Percentiles rank a stretch among this genome's conserved stretches.
Evolutionary conservation across 495 filamentous ascomycete species (phyloP).

Genomic region (Penicillium fimorum): DNA sequence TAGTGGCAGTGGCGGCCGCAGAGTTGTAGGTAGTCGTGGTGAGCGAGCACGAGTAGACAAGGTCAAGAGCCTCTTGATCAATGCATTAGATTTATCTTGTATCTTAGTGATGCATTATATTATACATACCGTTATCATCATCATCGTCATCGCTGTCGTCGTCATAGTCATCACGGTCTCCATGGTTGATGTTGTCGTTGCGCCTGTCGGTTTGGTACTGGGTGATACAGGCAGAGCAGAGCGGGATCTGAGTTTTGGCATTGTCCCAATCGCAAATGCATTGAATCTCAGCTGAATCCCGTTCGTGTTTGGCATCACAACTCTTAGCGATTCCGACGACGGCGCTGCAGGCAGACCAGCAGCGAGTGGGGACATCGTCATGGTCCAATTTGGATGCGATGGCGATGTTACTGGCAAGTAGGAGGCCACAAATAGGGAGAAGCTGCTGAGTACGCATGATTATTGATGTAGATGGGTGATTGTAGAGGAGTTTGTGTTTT

Average conservation of each 20-base stretch:
- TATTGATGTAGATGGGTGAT: constrained; percentile 7
- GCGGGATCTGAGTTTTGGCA: constrained; percentile 28
- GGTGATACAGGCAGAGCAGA: constrained; percentile 40
- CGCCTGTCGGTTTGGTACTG: constrained; percentile 22
- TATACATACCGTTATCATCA: constrained; percentile 22
- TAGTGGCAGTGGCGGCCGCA: constrained; percentile 23
- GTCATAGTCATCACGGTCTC: constrained; percentile 14
- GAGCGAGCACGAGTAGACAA: constrained; percentile 33
- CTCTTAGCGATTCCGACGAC: constrained; percentile 27
- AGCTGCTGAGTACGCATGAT: constrained; percentile 31
- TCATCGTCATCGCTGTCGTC: constrained; percentile 12
- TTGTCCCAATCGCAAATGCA: constrained; percentile 36
- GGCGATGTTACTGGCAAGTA: constrained; percentile 29
- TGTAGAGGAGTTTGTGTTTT: not conserved
- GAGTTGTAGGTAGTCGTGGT: constrained; percentile 33
- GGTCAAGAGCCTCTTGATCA: constrained; percentile 36
- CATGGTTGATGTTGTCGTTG: constrained; percentile 15
- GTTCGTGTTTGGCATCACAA: constrained; percentile 30
- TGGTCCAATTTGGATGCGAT: constrained; percentile 31
- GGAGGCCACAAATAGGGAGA: constrained; percentile 28
- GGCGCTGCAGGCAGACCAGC: constrained; percentile 30
- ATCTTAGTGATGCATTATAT: not conserved
- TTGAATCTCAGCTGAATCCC: constrained; percentile 30
- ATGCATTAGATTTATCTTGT: constrained; percentile 3
- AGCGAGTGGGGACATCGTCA: constrained; percentile 35